These are phyloP conservation scores for Gossypium arboreum DNA, from an alignment of 345 rosid genomes.

Conservation along the genomic window DNA sequence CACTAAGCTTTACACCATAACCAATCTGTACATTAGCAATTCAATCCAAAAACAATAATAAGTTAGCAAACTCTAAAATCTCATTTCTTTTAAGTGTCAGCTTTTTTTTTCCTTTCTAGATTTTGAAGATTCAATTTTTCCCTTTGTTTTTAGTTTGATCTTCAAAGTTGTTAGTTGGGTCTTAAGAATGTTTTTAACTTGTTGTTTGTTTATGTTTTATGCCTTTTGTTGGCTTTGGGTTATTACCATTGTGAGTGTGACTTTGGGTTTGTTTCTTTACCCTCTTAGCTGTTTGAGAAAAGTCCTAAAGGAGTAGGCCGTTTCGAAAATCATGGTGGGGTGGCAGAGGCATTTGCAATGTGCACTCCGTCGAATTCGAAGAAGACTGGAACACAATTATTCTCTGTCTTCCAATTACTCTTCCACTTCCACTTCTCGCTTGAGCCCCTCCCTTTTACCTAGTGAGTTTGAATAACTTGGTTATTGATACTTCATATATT, in stretches of 20 bases:
- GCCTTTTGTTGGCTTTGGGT: neutral
- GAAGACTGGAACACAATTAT: slow-evolving; percentile 32
- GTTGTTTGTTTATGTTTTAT: neutral
- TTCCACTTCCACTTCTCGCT: slow-evolving; percentile 23
- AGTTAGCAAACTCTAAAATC: neutral
- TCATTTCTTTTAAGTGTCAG: neutral
- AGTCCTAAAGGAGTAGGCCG: neutral
- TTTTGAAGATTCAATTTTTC: neutral
- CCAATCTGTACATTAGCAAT: neutral
- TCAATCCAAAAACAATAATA: no score
- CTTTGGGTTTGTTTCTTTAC: neutral
- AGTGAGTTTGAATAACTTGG: slow-evolving; percentile 26
- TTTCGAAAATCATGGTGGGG: slow-evolving; percentile 46
- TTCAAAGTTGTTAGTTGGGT: neutral
- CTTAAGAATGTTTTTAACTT: neutral
- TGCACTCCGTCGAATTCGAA: slow-evolving; percentile 43
- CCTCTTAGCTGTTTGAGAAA: neutral
- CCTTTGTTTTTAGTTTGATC: neutral
- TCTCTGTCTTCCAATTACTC: slow-evolving; percentile 23
- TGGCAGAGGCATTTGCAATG: slow-evolving; percentile 71
- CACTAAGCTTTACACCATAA: neutral
- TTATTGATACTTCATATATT: neutral
- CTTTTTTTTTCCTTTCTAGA: neutral
- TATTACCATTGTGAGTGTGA: neutral
- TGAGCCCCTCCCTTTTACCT: slow-evolving; percentile 26